Conservation (phyloP, 2,329 filamentous ascomycete genomes). For the Venturia asperata region DNA sequence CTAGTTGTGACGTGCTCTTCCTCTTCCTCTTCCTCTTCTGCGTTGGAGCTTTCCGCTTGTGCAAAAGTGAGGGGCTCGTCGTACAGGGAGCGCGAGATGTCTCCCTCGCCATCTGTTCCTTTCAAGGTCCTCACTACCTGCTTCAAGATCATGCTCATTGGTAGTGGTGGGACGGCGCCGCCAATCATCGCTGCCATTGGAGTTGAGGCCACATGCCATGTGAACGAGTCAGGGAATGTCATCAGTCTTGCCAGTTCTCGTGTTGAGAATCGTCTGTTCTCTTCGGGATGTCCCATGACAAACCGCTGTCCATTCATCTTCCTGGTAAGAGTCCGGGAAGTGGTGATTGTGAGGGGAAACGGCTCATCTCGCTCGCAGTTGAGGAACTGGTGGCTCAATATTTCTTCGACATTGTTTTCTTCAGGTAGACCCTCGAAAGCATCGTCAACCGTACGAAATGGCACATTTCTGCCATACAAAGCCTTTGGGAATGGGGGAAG, state of each 20-base stretch:
- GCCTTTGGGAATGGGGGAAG: not conserved
- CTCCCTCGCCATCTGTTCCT: not conserved
- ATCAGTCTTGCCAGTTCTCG: not conserved
- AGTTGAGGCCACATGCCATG: not conserved
- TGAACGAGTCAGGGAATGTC: not conserved
- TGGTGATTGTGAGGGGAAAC: no score
- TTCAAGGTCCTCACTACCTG: not conserved
- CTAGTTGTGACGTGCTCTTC: no score
- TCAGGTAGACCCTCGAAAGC: not conserved
- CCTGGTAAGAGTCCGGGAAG: not conserved
- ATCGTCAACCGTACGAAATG: not conserved
- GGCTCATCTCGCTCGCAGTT: no score
- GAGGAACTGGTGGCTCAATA: no score
- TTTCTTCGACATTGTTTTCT: no score
- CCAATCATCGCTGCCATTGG: not conserved
- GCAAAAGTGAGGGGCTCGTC: not conserved
- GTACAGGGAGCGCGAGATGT: not conserved
- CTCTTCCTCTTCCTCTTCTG: no score
- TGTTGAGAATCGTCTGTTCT: not conserved
- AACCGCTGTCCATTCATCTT: not conserved
- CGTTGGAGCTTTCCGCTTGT: no score
- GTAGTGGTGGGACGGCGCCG: not conserved
- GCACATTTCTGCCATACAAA: not conserved
- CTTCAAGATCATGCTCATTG: not conserved
- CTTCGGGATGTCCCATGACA: not conserved